Evolutionary conservation across 225 moss, liverwort and hornwort species (phyloP).

Genomic region (Pseudisothecium myosuroides): DNA sequence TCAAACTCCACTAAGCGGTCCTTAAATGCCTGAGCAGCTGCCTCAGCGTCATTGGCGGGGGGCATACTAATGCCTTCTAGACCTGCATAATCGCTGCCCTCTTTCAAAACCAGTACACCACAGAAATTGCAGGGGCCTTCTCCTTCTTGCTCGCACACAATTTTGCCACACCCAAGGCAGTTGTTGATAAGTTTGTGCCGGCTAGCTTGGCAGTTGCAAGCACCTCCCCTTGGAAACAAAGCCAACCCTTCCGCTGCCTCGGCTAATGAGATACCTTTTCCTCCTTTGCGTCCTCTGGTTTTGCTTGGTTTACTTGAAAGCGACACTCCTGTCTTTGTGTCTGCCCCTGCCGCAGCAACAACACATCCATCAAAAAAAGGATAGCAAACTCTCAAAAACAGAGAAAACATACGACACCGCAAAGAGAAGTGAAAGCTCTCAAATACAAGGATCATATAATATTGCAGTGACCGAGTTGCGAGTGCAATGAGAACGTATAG

Average conservation of each 20-base stretch:
- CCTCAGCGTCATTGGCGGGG: constrained; percentile 59
- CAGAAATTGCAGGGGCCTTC: constrained; percentile 90
- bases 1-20: constrained; percentile 87
- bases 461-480: not conserved
- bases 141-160: constrained; percentile 97
- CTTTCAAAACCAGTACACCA: constrained; percentile 74
- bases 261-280: constrained; percentile 69
- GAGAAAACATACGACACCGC: not conserved
- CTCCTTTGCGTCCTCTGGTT: constrained; percentile 61
- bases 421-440: not conserved
- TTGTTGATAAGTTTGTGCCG: constrained; percentile 88
- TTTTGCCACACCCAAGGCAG: constrained; percentile 83
- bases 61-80: constrained; percentile 67
- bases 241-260: constrained; percentile 77
- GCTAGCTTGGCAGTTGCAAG: constrained; percentile 86
- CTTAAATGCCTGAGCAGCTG: constrained; percentile 84
- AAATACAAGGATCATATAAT: not conserved
- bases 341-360: constrained; percentile 4
- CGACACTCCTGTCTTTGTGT: constrained; percentile 21
- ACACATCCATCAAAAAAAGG: not conserved
- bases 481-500: not conserved
- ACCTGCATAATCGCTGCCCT: constrained; percentile 92
- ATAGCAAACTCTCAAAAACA: not conserved
- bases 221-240: constrained; percentile 52
- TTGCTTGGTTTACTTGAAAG: constrained; percentile 45